Conservation (phyloP, 768 basidiomycete genomes). For the Russula ochroleuca region DNA sequence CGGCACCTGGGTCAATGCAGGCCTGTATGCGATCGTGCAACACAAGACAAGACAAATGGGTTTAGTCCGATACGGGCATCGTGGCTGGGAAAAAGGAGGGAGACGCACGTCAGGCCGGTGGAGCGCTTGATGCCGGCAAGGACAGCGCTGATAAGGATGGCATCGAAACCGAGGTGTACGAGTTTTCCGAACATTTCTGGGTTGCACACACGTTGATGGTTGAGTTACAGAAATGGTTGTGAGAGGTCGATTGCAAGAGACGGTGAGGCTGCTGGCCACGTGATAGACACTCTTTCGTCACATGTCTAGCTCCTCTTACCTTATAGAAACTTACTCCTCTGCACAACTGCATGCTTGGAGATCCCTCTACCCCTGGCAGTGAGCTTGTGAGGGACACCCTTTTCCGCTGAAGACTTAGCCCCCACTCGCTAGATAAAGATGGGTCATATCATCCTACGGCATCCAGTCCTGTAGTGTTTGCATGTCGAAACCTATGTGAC, state of each 20-base stretch:
- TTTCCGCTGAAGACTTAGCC: too few species aligned
- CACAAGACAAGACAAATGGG: background rate
- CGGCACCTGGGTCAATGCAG: slow-evolving; percentile 67
- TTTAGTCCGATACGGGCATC: background rate
- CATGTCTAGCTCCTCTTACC: too few species aligned
- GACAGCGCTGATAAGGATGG: slow-evolving; percentile 71
- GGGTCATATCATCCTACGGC: too few species aligned
- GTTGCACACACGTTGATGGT: background rate
- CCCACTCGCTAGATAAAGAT: too few species aligned
- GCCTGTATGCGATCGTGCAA: slow-evolving; percentile 41
- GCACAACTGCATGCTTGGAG: too few species aligned
- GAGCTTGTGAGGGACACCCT: too few species aligned
- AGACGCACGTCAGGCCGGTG: slow-evolving; percentile 77
- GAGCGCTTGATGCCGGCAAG: slow-evolving; percentile 81
- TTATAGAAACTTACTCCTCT: too few species aligned
- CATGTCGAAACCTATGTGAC: too few species aligned
- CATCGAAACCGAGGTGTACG: slow-evolving; percentile 72
- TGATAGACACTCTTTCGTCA: too few species aligned
- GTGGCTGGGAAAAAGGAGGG: background rate
- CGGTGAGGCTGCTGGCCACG: too few species aligned
- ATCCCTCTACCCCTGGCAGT: too few species aligned
- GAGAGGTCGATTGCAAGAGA: background rate
- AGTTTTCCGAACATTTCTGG: slow-evolving; percentile 58
- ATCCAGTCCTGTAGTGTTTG: too few species aligned
- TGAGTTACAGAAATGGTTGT: background rate